phyloP scores from a whole-genome alignment of 2,329 filamentous ascomycete species.

The Leptoxyphium fumago region DNA sequence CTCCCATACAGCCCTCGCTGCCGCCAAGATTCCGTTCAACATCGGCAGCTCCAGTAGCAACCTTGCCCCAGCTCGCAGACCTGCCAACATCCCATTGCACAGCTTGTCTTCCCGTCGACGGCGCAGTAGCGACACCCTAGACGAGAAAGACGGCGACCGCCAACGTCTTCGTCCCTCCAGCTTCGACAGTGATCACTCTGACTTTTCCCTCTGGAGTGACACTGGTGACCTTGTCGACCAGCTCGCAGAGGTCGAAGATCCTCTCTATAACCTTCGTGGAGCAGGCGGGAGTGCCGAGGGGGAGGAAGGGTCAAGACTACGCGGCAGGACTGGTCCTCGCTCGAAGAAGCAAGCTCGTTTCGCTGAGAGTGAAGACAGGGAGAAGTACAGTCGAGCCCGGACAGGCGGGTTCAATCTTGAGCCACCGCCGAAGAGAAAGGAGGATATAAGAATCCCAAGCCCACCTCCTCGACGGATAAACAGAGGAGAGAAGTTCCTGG shows the following conservation, averaged over 20 bases:
- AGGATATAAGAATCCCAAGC: conserved; percentile 70
- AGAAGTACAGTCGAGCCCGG: conserved; percentile 26
- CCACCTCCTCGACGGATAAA: conserved; percentile 49
- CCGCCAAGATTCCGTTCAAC: conserved; percentile 64
- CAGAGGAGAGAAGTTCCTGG: conserved; percentile 55
- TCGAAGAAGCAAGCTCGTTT: conserved; percentile 58
- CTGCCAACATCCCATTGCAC: conserved; percentile 79
- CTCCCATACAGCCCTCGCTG: conserved; percentile 58
- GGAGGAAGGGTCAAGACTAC: conserved; percentile 10
- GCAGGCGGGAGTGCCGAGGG: conserved; percentile 26
- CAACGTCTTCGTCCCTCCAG: conserved; percentile 27
- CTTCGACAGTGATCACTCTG: conserved; percentile 29
- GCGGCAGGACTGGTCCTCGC: conserved; percentile 10
- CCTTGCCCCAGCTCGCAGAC: conserved; percentile 36
- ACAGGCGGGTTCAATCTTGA: conserved; percentile 11
- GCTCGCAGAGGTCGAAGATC: conserved; percentile 68
- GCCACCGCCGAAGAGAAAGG: conserved; percentile 38
- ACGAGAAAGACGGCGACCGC: conserved; percentile 36
- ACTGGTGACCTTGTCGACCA: conserved; percentile 92
- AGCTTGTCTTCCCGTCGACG: conserved; percentile 41
- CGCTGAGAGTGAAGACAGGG: conserved; percentile 26
- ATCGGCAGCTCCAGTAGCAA: conserved; percentile 33
- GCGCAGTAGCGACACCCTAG: conserved; percentile 25
- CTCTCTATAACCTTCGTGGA: conserved; percentile 54
- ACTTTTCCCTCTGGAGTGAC: conserved; percentile 79